Conservation (phyloP, 352 stramenopile genomes). For the Globisporangium viniferum region DNA sequence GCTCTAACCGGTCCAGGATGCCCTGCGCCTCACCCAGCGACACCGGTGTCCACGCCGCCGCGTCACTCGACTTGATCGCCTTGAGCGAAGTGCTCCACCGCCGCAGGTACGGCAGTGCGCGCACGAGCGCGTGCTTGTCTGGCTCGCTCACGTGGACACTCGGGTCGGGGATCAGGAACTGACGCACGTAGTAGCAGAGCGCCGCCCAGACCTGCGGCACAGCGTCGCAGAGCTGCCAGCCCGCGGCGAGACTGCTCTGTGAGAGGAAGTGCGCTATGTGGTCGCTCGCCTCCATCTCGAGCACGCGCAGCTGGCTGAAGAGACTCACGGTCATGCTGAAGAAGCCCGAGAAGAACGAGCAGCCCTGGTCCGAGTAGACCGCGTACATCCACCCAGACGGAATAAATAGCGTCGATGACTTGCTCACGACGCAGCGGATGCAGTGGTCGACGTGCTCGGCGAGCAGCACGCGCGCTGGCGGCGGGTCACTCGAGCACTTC, state of each 20-base stretch:
- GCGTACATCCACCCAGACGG: constrained; percentile 72
- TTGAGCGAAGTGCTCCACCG: constrained; percentile 44
- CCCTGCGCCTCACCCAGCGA: constrained; percentile 50
- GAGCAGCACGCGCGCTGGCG: constrained; percentile 49
- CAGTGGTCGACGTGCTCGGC: constrained; percentile 66
- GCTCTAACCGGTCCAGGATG: constrained; percentile 55
- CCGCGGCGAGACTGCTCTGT: constrained; percentile 26
- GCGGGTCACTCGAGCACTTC: constrained; percentile 32
- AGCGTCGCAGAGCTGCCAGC: constrained; percentile 35
- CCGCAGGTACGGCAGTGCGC: constrained; percentile 46
- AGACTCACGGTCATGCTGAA: constrained; percentile 56
- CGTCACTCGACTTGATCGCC: constrained; percentile 32
- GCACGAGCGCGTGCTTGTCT: constrained; percentile 48
- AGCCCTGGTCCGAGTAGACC: constrained; percentile 49
- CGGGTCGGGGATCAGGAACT: constrained; percentile 41
- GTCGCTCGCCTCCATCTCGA: constrained; percentile 40
- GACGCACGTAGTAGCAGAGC: constrained; percentile 55
- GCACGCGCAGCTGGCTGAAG: constrained; percentile 41
- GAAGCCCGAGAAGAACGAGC: constrained; percentile 53
- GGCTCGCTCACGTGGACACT: constrained; percentile 33
- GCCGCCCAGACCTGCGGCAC: constrained; percentile 57
- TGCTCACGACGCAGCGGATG: constrained; percentile 59
- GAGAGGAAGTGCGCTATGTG: constrained; percentile 27
- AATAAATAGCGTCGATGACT: constrained; percentile 49
- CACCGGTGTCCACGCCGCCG: constrained; percentile 41